These are phyloP conservation scores for Ceratobasidium sp. DNA, from an alignment of 1,284 basidiomycete species.

Conservation along the genomic window DNA sequence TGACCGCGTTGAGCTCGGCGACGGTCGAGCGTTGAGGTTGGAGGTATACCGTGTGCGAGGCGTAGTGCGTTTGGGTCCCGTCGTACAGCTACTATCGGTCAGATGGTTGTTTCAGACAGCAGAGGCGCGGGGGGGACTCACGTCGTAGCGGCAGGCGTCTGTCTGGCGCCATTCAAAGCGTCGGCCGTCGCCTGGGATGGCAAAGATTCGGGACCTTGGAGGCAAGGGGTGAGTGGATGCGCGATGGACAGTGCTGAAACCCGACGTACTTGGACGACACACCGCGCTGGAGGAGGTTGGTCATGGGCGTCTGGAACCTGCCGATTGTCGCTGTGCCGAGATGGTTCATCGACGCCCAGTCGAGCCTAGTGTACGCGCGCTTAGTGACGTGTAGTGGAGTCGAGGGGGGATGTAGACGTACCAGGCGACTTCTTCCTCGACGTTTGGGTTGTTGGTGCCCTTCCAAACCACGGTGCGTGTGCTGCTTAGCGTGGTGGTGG, in stretches of 20 bases:
- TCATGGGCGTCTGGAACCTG: conserved; percentile 42
- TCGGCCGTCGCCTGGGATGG: conserved; percentile 39
- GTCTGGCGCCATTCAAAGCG: conserved; percentile 42
- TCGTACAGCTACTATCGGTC: conserved; percentile 14
- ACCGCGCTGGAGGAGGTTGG: conserved; percentile 40
- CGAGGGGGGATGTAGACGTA: neutral
- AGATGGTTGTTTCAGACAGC: conserved; percentile 17
- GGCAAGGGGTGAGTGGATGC: neutral
- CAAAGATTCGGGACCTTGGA: conserved; percentile 35
- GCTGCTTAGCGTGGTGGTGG: conserved; percentile 39
- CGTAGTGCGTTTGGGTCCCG: conserved; percentile 9
- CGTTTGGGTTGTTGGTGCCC: conserved; percentile 42
- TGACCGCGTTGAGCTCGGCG: conserved; percentile 40
- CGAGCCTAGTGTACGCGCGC: conserved; percentile 29
- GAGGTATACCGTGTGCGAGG: conserved; percentile 31
- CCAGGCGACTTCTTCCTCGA: conserved; percentile 43
- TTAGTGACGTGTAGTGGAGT: neutral
- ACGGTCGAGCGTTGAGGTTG: conserved; percentile 35
- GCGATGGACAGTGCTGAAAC: conserved; percentile 1
- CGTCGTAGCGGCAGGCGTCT: conserved; percentile 36
- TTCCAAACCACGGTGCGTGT: conserved; percentile 44
- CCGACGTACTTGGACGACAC: conserved; percentile 1
- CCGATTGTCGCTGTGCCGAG: conserved; percentile 39
- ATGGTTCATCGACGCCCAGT: conserved; percentile 43
- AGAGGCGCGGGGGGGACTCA: neutral